A percentile compares a stretch with the other conserved stretches of the same genome.
These are phyloP conservation scores for Beauveria australis DNA, from an alignment of 2,329 filamentous ascomycete genomes.

Conservation along the genomic window DNA sequence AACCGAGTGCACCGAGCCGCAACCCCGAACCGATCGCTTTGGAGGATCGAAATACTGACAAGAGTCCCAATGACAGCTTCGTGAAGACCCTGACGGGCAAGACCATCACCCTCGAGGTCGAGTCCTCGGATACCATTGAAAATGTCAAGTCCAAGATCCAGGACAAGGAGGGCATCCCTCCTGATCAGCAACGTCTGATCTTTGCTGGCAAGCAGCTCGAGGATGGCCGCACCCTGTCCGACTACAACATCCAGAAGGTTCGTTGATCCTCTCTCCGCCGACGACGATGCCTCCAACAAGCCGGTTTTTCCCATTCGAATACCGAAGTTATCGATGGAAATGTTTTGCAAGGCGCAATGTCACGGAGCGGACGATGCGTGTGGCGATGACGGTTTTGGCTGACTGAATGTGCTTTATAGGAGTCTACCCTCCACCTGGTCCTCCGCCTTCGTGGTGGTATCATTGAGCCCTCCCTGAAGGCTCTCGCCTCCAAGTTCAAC, in stretches of 20 bases:
- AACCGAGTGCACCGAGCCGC: background rate
- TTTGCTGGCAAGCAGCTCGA: constrained; percentile 99
- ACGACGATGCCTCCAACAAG: background rate
- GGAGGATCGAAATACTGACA: constrained; percentile 2
- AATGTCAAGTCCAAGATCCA: constrained; percentile 99
- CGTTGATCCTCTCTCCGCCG: constrained; percentile 24
- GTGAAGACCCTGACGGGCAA: constrained; percentile 99
- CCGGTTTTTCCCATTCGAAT: background rate
- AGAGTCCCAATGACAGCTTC: constrained; percentile 57
- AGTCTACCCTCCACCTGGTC: constrained; percentile 96
- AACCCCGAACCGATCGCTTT: background rate
- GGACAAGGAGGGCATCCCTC: constrained; percentile 98
- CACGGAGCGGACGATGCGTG: background rate
- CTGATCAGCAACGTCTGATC: constrained; percentile 97
- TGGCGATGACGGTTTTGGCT: constrained; percentile 18
- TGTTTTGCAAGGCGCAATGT: background rate
- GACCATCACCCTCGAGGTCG: constrained; percentile 82
- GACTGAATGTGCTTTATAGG: constrained; percentile 42
- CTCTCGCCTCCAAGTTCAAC: constrained; percentile 98
- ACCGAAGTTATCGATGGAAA: background rate
- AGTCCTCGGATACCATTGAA: constrained; percentile 98
- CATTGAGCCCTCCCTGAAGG: constrained; percentile 98
- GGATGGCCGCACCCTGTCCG: constrained; percentile 91
- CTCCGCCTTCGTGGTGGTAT: constrained; percentile 98
- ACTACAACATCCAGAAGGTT: constrained; percentile 99